Conservation (phyloP, 352 stramenopile species). For the Pythium aquatile region DNA sequence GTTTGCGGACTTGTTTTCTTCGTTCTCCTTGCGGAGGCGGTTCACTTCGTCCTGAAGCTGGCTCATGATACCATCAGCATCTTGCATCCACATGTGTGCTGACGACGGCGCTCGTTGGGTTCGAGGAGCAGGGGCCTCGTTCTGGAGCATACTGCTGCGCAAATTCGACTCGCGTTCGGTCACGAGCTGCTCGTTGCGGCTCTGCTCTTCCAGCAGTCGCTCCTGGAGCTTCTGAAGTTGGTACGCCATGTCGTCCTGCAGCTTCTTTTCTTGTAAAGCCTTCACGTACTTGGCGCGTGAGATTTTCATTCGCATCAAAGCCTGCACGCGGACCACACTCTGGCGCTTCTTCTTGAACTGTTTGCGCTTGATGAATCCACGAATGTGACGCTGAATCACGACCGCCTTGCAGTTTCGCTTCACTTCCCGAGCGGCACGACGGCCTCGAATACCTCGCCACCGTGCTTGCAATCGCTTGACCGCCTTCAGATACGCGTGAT, state of each 20-base stretch:
- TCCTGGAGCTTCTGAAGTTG: constrained; percentile 80
- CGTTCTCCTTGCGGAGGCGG: constrained; percentile 72
- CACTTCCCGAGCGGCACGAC: constrained; percentile 44
- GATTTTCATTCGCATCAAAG: constrained; percentile 81
- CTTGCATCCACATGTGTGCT: constrained; percentile 81
- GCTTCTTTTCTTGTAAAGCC: constrained; percentile 73
- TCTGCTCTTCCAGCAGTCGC: constrained; percentile 74
- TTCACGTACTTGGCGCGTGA: constrained; percentile 75
- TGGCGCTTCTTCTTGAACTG: constrained; percentile 25
- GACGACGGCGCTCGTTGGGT: constrained; percentile 54
- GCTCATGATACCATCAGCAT: constrained; percentile 80
- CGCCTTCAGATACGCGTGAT: constrained; percentile 56
- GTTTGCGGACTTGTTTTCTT: constrained; percentile 54
- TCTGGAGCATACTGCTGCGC: constrained; percentile 22
- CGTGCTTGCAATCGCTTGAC: constrained; percentile 66
- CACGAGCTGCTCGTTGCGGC: constrained; percentile 63
- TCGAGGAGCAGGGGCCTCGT: not conserved
- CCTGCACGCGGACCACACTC: constrained; percentile 36
- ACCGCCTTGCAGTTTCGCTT: constrained; percentile 62
- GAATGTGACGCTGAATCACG: constrained; percentile 64
- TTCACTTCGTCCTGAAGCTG: constrained; percentile 73
- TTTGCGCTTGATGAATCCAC: constrained; percentile 57
- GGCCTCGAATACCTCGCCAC: constrained; percentile 73
- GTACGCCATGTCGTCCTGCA: constrained; percentile 85
- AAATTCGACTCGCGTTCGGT: constrained; percentile 47